Evolutionary conservation across 1,139 yeast genomes (phyloP).

Genomic region (Pichia terricola): DNA sequence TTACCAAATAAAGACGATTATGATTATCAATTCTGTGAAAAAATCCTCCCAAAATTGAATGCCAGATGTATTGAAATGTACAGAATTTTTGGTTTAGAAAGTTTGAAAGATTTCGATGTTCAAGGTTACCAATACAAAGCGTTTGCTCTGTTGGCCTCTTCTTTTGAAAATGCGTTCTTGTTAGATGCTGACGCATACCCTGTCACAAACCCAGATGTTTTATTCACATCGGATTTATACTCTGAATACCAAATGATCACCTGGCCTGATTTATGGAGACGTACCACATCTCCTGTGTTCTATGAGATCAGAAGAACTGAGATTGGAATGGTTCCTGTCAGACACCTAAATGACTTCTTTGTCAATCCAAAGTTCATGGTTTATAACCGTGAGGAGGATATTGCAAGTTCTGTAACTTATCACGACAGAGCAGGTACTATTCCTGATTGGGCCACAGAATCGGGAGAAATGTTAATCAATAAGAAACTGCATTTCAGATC

Average conservation of each 20-base stretch:
- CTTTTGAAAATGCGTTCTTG: conserved; percentile 42
- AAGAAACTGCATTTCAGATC: conserved; percentile 42
- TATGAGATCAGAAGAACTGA: conserved; percentile 42
- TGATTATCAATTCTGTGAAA: conserved; percentile 37
- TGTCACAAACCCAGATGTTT: conserved; percentile 39
- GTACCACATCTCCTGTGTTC: conserved; percentile 48
- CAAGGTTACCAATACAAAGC: conserved; percentile 51
- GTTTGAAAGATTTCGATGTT: conserved; percentile 25
- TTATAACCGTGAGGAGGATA: conserved; percentile 14
- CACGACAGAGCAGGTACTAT: conserved; percentile 50
- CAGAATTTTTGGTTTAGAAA: conserved; percentile 26
- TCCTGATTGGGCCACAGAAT: conserved; percentile 53
- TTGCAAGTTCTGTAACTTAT: conserved; percentile 16
- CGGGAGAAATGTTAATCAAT: conserved; percentile 48
- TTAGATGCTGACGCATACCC: conserved; percentile 50
- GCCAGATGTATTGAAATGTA: conserved; percentile 39
- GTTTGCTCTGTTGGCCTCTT: conserved; percentile 42
- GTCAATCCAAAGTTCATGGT: conserved; percentile 16
- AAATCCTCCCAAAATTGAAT: conserved; percentile 34
- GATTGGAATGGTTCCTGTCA: conserved; percentile 26
- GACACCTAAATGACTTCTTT: conserved; percentile 21
- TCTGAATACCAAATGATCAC: conserved; percentile 25
- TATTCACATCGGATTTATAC: conserved; percentile 35
- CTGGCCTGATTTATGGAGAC: conserved; percentile 65
- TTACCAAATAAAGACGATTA: conserved; percentile 37